These are phyloP conservation scores for Sporothrix pallida DNA, from an alignment of 2,329 filamentous ascomycete species.

Conservation along the genomic window DNA sequence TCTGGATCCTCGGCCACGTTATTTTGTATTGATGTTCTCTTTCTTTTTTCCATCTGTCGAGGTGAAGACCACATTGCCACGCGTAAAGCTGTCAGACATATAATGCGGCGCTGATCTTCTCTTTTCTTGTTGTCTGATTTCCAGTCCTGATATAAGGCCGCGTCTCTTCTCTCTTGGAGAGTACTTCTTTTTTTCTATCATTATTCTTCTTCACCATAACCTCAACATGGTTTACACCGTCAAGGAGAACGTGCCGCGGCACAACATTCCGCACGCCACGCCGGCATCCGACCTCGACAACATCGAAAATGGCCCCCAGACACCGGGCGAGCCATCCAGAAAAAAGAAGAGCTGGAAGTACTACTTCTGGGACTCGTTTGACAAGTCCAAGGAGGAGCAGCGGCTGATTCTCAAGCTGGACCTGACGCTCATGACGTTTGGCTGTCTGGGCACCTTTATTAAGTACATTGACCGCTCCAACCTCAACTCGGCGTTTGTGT, in stretches of 20 bases:
- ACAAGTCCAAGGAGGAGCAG: slow-evolving; percentile 29
- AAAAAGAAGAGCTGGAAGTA: slow-evolving; percentile 31
- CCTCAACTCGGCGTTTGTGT: slow-evolving; percentile 33
- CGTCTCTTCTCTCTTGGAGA: no score
- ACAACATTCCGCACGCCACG: slow-evolving; percentile 6
- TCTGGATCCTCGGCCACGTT: not conserved
- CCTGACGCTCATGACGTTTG: slow-evolving; percentile 33
- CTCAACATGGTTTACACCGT: slow-evolving; percentile 6
- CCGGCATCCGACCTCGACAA: slow-evolving; percentile 14
- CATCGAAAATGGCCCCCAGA: not conserved
- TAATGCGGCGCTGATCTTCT: slow-evolving; percentile 24
- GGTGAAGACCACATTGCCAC: not conserved
- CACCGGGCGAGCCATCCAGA: not conserved
- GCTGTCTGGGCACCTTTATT: slow-evolving; percentile 33
- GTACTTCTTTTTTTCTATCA: not conserved
- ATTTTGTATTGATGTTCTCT: not conserved
- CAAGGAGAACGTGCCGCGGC: slow-evolving; percentile 28
- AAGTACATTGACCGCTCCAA: slow-evolving; percentile 32
- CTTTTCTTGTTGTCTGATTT: not conserved
- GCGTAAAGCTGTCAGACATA: slow-evolving; percentile 17
- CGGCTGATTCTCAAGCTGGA: slow-evolving; percentile 24
- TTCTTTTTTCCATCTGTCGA: not conserved
- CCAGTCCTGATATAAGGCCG: slow-evolving; percentile 1
- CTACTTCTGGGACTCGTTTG: slow-evolving; percentile 34
- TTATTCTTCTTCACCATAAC: not conserved